These are phyloP conservation scores for Camptophora hylomeconis DNA, from an alignment of 2,329 filamentous ascomycete species.

Conservation along the genomic window DNA sequence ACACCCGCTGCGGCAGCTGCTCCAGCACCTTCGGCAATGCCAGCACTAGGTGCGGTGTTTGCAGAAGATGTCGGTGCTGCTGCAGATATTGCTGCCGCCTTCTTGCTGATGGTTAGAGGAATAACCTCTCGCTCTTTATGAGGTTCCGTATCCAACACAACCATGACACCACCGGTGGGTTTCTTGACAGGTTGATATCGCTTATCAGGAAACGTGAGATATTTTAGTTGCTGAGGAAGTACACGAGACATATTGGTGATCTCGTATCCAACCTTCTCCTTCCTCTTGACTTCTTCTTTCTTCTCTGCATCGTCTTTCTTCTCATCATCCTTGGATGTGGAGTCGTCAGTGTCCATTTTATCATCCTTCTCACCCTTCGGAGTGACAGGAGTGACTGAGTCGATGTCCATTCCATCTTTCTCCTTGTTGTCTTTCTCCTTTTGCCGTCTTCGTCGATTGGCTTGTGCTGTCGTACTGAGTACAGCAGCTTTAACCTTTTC, in stretches of 20 bases:
- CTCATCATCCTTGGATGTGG: conserved; percentile 43
- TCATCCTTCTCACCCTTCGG: conserved; percentile 45
- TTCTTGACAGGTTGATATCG: conserved; percentile 90
- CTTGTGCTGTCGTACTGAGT: conserved; percentile 89
- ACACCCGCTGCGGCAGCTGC: conserved; percentile 66
- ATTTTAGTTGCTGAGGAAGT: conserved; percentile 83
- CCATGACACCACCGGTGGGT: conserved; percentile 81
- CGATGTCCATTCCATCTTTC: conserved; percentile 90
- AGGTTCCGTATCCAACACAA: conserved; percentile 75
- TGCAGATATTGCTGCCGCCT: conserved; percentile 23
- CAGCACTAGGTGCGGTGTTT: conserved; percentile 15
- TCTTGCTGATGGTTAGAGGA: conserved; percentile 85
- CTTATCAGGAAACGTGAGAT: conserved; percentile 79
- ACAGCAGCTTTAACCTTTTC: conserved; percentile 92
- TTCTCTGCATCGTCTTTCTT: conserved; percentile 44
- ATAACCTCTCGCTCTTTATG: conserved; percentile 67
- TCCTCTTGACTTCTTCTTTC: conserved; percentile 60
- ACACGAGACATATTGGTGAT: conserved; percentile 96
- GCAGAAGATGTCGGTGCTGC: conserved; percentile 22
- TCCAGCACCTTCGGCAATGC: conserved; percentile 30
- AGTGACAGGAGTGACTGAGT: conserved; percentile 57
- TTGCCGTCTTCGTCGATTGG: conserved; percentile 84
- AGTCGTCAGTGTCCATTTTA: conserved; percentile 65
- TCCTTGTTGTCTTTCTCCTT: conserved; percentile 67
- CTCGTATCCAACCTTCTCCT: conserved; percentile 93